Percentiles rank a stretch among this genome's conserved stretches.
Evolutionary conservation across 768 basidiomycete genomes (phyloP).

Genomic region (Lactarius vividus): DNA sequence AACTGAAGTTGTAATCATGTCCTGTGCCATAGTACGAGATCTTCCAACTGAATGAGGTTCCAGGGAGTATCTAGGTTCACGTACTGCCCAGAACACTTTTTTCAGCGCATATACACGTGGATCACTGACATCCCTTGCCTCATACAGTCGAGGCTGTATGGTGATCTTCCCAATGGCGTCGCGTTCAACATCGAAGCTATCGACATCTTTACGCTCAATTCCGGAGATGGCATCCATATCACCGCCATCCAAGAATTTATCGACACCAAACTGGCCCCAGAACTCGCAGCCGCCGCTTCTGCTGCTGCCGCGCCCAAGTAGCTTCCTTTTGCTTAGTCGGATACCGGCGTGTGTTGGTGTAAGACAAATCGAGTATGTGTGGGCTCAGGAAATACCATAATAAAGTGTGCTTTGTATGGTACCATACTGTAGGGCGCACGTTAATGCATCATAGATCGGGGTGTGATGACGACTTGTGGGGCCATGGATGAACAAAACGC

Average conservation of each 20-base stretch:
- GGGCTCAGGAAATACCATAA: not conserved
- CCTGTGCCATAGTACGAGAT: constrained; percentile 15
- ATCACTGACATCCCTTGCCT: not conserved
- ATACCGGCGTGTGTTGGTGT: not conserved
- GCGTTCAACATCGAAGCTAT: constrained; percentile 11
- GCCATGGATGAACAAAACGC: not conserved
- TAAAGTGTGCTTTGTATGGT: no score
- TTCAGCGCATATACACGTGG: not conserved
- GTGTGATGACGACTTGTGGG: not conserved
- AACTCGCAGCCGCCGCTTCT: constrained; percentile 33
- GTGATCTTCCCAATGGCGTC: not conserved
- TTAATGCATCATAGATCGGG: not conserved
- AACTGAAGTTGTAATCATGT: not conserved
- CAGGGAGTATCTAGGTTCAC: constrained; percentile 16
- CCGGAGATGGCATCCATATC: constrained; percentile 15
- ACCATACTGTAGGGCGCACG: no score
- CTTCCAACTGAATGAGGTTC: not conserved
- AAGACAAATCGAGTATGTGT: not conserved
- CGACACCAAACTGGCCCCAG: constrained; percentile 15
- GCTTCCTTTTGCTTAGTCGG: not conserved
- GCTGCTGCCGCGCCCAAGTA: not conserved
- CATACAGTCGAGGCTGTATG: constrained; percentile 7
- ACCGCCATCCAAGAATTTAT: constrained; percentile 14
- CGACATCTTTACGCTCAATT: constrained; percentile 17
- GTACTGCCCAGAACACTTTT: not conserved